These are phyloP conservation scores for Penicillium bovifimosum DNA, from an alignment of 495 filamentous ascomycete species.

Conservation along the genomic window DNA sequence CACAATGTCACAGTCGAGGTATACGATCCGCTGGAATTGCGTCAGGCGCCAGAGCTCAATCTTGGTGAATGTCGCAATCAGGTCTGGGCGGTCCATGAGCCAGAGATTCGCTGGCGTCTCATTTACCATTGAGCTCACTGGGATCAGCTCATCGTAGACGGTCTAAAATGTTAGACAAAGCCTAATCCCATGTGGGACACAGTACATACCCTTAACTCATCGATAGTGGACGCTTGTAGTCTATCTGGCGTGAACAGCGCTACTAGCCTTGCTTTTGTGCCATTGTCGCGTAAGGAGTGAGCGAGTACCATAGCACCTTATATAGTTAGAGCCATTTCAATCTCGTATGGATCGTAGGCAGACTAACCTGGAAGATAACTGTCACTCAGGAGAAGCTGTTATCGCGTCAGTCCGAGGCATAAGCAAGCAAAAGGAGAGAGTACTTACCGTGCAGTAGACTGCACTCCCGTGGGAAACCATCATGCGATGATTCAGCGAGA, in stretches of 20 bases:
- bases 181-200: background rate
- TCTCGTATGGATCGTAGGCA: background rate
- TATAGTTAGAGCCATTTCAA: background rate
- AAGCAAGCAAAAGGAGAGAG: slow-evolving; percentile 12
- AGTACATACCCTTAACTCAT: slow-evolving; percentile 64
- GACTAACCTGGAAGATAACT: slow-evolving; percentile 77
- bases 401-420: slow-evolving; percentile 5
- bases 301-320: slow-evolving; percentile 92
- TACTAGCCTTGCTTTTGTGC: slow-evolving; percentile 79
- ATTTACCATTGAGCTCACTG: slow-evolving; percentile 73
- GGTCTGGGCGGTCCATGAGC: slow-evolving; percentile 86
- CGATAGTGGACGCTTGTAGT: slow-evolving; percentile 64
- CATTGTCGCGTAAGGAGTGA: slow-evolving; percentile 89
- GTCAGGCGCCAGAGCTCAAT: slow-evolving; percentile 89
- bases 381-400: slow-evolving; percentile 83
- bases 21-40: slow-evolving; percentile 86
- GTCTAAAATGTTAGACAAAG: slow-evolving; percentile 44
- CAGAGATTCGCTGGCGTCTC: slow-evolving; percentile 73
- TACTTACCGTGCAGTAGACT: slow-evolving; percentile 56
- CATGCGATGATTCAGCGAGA: slow-evolving; percentile 10
- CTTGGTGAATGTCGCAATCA: slow-evolving; percentile 92
- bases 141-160: slow-evolving; percentile 84
- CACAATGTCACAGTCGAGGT: slow-evolving; percentile 87
- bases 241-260: slow-evolving; percentile 75
- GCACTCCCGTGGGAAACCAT: slow-evolving; percentile 32